Conservation (phyloP, 768 basidiomycete species). For the Tylopilus sp. region DNA sequence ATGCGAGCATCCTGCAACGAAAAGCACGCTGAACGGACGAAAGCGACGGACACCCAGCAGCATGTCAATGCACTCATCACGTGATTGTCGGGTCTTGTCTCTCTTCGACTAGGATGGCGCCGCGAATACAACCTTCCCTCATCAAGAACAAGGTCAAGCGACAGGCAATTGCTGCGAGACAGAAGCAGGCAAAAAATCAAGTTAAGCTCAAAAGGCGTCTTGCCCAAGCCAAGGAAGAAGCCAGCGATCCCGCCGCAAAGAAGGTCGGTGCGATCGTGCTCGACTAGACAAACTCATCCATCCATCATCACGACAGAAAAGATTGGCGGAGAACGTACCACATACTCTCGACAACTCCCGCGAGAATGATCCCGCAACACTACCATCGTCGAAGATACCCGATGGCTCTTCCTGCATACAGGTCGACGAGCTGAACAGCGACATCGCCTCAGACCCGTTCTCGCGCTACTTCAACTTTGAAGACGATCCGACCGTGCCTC, state of each 20-base stretch:
- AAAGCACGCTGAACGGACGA: not conserved
- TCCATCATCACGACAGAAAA: conserved; percentile 56
- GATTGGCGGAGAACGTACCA: conserved; percentile 81
- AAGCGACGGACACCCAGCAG: not conserved
- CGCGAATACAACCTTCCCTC: conserved; percentile 58
- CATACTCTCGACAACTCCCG: conserved; percentile 92
- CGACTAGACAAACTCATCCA: not conserved
- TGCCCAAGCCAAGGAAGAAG: conserved; percentile 73
- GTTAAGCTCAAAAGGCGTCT: conserved; percentile 79
- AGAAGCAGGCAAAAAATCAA: conserved; percentile 74
- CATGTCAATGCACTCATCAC: conserved; percentile 13
- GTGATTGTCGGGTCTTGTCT: conserved; percentile 1
- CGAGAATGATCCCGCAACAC: conserved; percentile 61
- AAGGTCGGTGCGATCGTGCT: conserved; percentile 49
- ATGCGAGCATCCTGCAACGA: conserved; percentile 24
- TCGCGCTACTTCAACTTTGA: conserved; percentile 70
- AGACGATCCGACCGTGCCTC: conserved; percentile 67
- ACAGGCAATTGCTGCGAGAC: conserved; percentile 69
- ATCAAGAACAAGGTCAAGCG: conserved; percentile 90
- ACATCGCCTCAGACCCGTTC: conserved; percentile 74
- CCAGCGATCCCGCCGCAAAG: conserved; percentile 70
- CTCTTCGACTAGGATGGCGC: conserved; percentile 42
- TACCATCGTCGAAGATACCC: conserved; percentile 32
- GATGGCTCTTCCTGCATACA: conserved; percentile 34
- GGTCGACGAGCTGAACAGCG: conserved; percentile 60